These are phyloP conservation scores for Erodium texanum DNA, from an alignment of 441 rosid genomes.

Conservation along the genomic window DNA sequence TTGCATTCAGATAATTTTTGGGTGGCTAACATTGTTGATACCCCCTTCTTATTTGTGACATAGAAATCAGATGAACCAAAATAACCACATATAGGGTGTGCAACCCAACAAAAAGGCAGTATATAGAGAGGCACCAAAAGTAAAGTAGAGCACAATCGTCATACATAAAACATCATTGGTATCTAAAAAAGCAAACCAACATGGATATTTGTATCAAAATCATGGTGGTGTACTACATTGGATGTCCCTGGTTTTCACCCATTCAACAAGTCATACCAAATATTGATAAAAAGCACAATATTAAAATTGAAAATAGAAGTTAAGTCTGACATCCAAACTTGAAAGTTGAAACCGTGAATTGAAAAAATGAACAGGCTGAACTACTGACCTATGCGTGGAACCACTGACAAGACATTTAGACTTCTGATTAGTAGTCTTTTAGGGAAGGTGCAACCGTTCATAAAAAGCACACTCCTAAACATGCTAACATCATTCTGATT, in stretches of 20 bases:
- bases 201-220: neutral
- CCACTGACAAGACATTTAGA: neutral
- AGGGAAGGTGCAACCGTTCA: neutral
- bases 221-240: neutral
- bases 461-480: neutral
- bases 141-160: neutral
- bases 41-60: conserved; percentile 3
- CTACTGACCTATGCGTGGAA: neutral
- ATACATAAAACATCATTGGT: neutral
- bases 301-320: neutral
- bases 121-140: neutral
- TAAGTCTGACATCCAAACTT: conserved; percentile 5
- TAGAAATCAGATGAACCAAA: conserved; percentile 6
- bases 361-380: neutral
- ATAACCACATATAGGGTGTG: neutral
- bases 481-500: neutral
- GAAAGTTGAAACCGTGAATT: neutral
- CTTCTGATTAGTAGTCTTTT: neutral
- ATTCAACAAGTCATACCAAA: neutral
- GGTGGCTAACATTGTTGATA: conserved; percentile 11
- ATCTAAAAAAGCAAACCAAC: neutral
- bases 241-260: neutral
- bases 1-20: neutral
- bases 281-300: neutral
- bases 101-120: neutral